Conservation (phyloP, 192 early-diverging fungal genomes). For the Mortierella alpina region DNA sequence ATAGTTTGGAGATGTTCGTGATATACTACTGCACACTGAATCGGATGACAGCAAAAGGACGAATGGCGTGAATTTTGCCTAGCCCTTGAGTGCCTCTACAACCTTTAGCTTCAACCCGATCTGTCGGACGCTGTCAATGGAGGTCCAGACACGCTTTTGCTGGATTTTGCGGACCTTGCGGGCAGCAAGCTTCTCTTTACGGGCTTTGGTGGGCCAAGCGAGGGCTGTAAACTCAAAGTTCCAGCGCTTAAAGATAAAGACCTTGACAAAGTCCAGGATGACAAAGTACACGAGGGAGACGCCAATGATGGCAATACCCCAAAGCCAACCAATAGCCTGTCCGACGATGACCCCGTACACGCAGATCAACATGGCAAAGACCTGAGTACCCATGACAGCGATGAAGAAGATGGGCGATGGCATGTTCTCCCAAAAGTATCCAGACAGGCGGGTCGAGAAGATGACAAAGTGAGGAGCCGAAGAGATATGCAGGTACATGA, state of each 20-base stretch:
- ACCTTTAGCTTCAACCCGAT: slow-evolving; percentile 38
- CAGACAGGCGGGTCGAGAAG: slow-evolving; percentile 89
- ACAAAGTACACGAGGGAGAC: slow-evolving; percentile 86
- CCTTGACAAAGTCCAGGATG: slow-evolving; percentile 92
- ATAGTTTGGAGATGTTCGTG: too few relatives aligned
- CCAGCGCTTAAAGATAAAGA: slow-evolving; percentile 85
- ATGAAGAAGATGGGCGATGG: slow-evolving; percentile 84
- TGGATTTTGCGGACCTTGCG: slow-evolving; percentile 62
- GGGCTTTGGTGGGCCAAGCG: slow-evolving; percentile 77
- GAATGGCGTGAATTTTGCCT: background rate
- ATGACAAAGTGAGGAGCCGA: slow-evolving; percentile 95
- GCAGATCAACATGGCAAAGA: slow-evolving; percentile 90
- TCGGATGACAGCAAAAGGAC: background rate
- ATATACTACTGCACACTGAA: background rate
- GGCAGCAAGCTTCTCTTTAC: slow-evolving; percentile 70
- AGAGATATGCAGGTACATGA: slow-evolving; percentile 96
- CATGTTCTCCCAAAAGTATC: slow-evolving; percentile 89
- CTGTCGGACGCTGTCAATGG: slow-evolving; percentile 30
- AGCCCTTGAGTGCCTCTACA: slow-evolving; percentile 27
- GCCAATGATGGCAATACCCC: slow-evolving; percentile 79
- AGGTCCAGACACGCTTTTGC: slow-evolving; percentile 57
- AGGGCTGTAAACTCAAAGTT: slow-evolving; percentile 90
- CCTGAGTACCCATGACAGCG: slow-evolving; percentile 91
- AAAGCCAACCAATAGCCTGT: slow-evolving; percentile 75
- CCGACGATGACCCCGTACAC: slow-evolving; percentile 74